phyloP scores from a whole-genome alignment of 2,329 filamentous ascomycete genomes.

The Hypoxylon sp. region DNA sequence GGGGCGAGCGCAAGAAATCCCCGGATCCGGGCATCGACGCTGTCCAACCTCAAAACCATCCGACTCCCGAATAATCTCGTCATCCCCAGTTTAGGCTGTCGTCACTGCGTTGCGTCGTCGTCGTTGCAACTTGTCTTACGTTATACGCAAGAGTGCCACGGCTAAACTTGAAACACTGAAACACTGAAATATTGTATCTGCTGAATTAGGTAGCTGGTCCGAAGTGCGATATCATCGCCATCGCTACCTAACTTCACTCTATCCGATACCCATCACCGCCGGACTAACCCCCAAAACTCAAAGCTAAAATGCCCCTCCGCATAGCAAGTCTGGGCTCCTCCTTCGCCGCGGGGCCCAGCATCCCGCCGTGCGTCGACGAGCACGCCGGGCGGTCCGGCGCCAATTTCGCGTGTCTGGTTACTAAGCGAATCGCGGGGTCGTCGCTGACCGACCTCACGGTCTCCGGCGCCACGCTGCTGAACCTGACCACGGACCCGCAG shows the following conservation, averaged over 20 bases:
- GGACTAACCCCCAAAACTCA: background rate
- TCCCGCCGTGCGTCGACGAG: constrained; percentile 53
- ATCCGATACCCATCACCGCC: too few relatives aligned
- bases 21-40: constrained; percentile 6
- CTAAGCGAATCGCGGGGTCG: constrained; percentile 43
- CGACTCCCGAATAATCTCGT: constrained; percentile 7
- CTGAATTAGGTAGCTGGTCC: background rate
- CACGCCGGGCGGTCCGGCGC: constrained; percentile 53
- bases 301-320: constrained; percentile 44
- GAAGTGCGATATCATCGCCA: background rate
- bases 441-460: constrained; percentile 54
- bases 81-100: constrained; percentile 8
- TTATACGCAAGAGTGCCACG: constrained; percentile 7
- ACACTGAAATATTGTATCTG: background rate
- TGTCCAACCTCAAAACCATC: constrained; percentile 19
- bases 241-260: background rate
- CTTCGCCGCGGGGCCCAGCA: constrained; percentile 54
- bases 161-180: background rate
- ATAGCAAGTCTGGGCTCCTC: constrained; percentile 54
- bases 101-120: constrained; percentile 10
- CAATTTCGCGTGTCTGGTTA: constrained; percentile 57
- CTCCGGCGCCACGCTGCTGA: constrained; percentile 57
- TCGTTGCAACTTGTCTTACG: constrained; percentile 13
- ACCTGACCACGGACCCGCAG: constrained; percentile 57
- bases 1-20: background rate